Evolutionary conservation across 1,284 basidiomycete species (phyloP), one percentile per base, ranked within the genome.

Genomic region (Cryptococcus depauperatus): DNA sequence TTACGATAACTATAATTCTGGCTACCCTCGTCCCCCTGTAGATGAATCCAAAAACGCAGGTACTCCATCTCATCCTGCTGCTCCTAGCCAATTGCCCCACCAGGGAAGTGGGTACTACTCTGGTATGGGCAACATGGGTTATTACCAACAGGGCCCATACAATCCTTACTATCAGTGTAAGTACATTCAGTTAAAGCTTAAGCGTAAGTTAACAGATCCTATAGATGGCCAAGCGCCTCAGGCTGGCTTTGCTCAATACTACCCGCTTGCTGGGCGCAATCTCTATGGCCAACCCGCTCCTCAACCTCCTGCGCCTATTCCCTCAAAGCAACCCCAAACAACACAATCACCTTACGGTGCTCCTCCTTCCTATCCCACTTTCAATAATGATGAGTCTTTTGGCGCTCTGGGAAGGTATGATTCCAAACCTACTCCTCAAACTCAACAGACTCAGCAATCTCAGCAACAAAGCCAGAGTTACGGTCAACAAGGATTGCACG

Each of bases 111-210:
- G 56, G 25, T 70, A 68, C 59, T 70, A 70, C 59, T 61, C 59
- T 23, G 56, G 61, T 26, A 52, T 66, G 48, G 55, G 58, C 51
- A 66, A 66, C 57, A 66, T 69, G 64, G 63, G 63, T 28, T 70
- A 69, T 57, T 70, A 71, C 56, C 63, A 63, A 44, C 54, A 61
- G 32, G 64, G 58, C 37, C 69, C 69, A 19, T 71, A 71, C 68
- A 71, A 71, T 65, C 69, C 69, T 13, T 71, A 71, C 64, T 70
- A 68, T 58, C 69, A 70, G 51, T 71, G 67, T 69, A 44, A 56
- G 68, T 62, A n/a, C 41, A 3, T 27, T 28, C n/a, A 21, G 4
- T 26, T 34, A 21, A 34, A 35, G 3, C 5, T 22, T 34, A 46
- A 37, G 46, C 37, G 21, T 13, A 19, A n/a, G 11, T 40, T 23